These are phyloP conservation scores for Amanita fuliginea DNA, from an alignment of 768 basidiomycete species.

Conservation along the genomic window DNA sequence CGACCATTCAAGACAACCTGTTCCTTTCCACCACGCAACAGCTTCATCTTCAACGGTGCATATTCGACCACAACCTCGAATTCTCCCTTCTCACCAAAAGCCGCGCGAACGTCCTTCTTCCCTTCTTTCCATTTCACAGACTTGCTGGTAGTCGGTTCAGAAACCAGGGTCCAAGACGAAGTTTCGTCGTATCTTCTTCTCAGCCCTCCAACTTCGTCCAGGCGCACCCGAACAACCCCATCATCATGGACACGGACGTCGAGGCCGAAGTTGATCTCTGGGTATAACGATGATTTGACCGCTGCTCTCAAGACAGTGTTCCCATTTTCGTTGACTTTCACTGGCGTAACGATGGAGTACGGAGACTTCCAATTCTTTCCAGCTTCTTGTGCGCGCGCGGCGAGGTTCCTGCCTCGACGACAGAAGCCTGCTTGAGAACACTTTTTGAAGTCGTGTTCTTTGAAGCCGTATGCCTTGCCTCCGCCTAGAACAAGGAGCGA, in stretches of 20 bases:
- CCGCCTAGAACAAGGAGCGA: constrained; percentile 6
- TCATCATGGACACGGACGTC: constrained; percentile 79
- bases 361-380: constrained; percentile 69
- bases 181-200: constrained; percentile 88
- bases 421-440: constrained; percentile 95
- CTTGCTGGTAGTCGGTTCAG: constrained; percentile 55
- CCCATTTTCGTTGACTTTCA: constrained; percentile 33
- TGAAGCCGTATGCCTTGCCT: constrained; percentile 39
- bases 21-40: constrained; percentile 65
- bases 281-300: constrained; percentile 78
- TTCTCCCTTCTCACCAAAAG: constrained; percentile 54
- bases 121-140: constrained; percentile 54
- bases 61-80: constrained; percentile 62
- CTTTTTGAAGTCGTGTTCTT: constrained; percentile 84
- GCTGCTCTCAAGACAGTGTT: constrained; percentile 59
- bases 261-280: constrained; percentile 71
- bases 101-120: constrained; percentile 51
- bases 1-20: constrained; percentile 85
- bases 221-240: constrained; percentile 82
- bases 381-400: constrained; percentile 55
- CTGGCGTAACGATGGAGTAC: constrained; percentile 59
- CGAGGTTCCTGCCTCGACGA: constrained; percentile 72
- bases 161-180: constrained; percentile 75
- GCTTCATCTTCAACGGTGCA: constrained; percentile 63
- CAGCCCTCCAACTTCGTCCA: constrained; percentile 79